Evolutionary conservation across 352 stramenopile genomes (phyloP).

Genomic region (Phytophthora sojae): DNA sequence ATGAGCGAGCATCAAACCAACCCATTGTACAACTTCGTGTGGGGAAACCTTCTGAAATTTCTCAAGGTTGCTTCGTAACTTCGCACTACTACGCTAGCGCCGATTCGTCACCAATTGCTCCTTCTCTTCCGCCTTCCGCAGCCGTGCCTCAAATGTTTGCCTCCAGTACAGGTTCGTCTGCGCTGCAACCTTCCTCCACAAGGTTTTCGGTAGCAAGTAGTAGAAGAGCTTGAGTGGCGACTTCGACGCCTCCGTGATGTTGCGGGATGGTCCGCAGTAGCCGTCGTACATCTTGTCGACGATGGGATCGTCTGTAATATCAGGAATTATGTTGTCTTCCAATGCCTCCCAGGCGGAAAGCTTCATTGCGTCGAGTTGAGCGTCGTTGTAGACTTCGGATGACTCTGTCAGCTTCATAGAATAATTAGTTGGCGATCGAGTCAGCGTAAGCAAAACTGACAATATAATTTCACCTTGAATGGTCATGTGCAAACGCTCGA

Average conservation of each 20-base stretch:
- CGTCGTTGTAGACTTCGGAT: neutral
- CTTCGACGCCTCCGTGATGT: neutral
- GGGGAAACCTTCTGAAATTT: neutral
- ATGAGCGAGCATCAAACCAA: conserved; percentile 1
- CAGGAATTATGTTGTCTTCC: neutral
- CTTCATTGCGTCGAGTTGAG: conserved; percentile 13
- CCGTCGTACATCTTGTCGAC: conserved; percentile 11
- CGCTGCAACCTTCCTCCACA: conserved; percentile 12
- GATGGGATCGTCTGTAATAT: neutral
- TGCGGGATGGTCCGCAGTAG: conserved; percentile 1
- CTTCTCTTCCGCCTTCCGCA: conserved; percentile 1
- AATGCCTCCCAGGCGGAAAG: conserved; percentile 1
- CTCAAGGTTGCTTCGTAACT: neutral
- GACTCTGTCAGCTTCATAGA: conserved; percentile 20
- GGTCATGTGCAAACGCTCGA: neutral
- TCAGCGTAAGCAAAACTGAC: conserved; percentile 17
- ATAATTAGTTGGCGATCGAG: conserved; percentile 1
- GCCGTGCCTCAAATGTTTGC: neutral
- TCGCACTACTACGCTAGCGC: neutral
- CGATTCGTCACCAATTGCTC: neutral
- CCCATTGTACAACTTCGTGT: neutral
- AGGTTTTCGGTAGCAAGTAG: conserved; percentile 20
- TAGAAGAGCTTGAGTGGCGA: conserved; percentile 10
- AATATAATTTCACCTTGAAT: conserved; percentile 10
- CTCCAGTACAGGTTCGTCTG: conserved; percentile 12